phyloP scores from a whole-genome alignment of 331 rosid species.

The Rosa hybrid region DNA sequence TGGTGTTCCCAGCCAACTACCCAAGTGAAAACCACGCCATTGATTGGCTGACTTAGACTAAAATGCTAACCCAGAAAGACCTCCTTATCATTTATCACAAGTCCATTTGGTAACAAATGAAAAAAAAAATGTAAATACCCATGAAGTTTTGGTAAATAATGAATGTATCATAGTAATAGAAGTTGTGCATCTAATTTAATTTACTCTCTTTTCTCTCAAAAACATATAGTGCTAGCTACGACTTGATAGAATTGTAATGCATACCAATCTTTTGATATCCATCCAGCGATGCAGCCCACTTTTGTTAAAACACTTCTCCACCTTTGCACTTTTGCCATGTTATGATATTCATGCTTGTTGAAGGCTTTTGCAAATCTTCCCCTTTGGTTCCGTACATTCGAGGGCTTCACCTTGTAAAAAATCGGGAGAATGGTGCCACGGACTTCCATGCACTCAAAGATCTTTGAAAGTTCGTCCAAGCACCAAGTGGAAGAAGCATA shows the following conservation, averaged over 20 bases:
- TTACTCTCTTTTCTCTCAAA: no score
- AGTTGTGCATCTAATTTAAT: no score
- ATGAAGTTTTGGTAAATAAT: no score
- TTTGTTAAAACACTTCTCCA: background rate
- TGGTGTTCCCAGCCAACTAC: no score
- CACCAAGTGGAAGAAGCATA: conserved; percentile 5
- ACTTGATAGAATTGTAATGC: background rate
- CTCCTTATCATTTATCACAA: no score
- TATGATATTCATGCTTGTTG: background rate
- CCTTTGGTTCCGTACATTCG: background rate
- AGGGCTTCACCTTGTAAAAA: background rate
- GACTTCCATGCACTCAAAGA: background rate
- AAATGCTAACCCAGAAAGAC: background rate
- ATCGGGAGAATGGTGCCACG: background rate
- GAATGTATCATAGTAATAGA: no score
- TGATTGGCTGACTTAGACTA: background rate
- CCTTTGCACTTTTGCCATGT: background rate
- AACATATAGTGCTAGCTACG: no score
- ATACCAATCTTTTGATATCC: background rate
- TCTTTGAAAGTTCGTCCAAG: background rate
- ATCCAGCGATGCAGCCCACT: background rate
- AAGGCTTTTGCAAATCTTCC: background rate
- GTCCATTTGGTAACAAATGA: no score
- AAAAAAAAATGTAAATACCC: no score
- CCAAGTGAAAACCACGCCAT: background rate